A percentile compares a stretch with the other conserved stretches of the same genome.
Evolutionary conservation across 768 basidiomycete genomes (phyloP).

Genomic region (Tylopilus subfusipes): DNA sequence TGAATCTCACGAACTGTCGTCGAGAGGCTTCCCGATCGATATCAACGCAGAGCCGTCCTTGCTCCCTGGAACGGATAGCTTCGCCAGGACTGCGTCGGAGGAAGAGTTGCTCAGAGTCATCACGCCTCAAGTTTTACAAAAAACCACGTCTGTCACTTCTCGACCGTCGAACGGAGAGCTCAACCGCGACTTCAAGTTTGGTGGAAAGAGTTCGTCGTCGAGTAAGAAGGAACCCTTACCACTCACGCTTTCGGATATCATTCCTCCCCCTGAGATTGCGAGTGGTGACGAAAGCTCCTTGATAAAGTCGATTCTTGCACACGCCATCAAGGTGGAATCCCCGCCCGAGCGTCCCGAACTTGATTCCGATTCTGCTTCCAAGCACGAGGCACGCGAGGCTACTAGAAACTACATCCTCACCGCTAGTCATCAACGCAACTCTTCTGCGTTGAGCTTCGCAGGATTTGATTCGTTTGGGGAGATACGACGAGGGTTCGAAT

Average conservation of each 20-base stretch:
- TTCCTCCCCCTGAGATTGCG: conserved; percentile 56
- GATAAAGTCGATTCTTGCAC: conserved; percentile 52
- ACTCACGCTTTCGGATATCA: conserved; percentile 70
- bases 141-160: conserved; percentile 35
- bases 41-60: conserved; percentile 36
- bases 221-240: conserved; percentile 11
- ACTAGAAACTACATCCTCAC: conserved; percentile 14
- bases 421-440: conserved; percentile 32
- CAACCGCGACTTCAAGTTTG: conserved; percentile 72
- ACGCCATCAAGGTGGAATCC: conserved; percentile 39
- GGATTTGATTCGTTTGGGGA: conserved; percentile 77
- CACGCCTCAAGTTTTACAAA: conserved; percentile 16
- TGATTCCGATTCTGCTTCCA: conserved; percentile 45
- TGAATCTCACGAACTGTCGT: conserved; percentile 15
- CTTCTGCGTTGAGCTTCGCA: conserved; percentile 61
- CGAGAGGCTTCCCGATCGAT: conserved; percentile 21
- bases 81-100: conserved; percentile 30
- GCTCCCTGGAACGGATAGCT: conserved; percentile 36
- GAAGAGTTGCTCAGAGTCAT: conserved; percentile 28
- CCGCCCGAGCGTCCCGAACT: conserved; percentile 34
- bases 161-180: conserved; percentile 62
- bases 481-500: conserved; percentile 77
- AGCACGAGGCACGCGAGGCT: conserved; percentile 26
- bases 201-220: conserved; percentile 39
- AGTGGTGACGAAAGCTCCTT: conserved; percentile 52